Conservation (phyloP, 768 basidiomycete species). For the Tephrocybe sp. region DNA sequence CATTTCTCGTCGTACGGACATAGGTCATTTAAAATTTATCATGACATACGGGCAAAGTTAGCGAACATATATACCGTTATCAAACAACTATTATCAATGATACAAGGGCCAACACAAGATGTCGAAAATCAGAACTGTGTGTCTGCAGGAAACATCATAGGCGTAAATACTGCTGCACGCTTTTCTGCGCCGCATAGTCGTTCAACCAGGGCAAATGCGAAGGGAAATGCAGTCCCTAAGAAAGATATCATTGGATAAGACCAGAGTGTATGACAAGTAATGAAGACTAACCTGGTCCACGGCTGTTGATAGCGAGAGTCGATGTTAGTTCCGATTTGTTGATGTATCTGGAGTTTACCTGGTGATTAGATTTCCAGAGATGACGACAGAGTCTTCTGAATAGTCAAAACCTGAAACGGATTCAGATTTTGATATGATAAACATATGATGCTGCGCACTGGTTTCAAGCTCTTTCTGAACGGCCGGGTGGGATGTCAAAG, state of each 20-base stretch:
- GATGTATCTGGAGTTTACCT: slow-evolving; percentile 42
- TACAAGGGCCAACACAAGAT: background rate
- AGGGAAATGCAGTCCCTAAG: slow-evolving; percentile 71
- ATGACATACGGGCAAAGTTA: too few relatives aligned
- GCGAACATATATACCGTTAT: too few relatives aligned
- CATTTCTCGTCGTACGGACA: slow-evolving; percentile 64
- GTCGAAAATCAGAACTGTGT: slow-evolving; percentile 39
- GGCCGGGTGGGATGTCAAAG: slow-evolving; percentile 77
- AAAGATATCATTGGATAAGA: background rate
- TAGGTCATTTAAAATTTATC: slow-evolving; percentile 19
- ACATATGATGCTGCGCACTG: slow-evolving; percentile 30
- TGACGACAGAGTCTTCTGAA: slow-evolving; percentile 68
- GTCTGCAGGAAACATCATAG: slow-evolving; percentile 69
- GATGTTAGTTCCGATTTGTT: background rate
- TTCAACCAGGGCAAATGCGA: slow-evolving; percentile 76
- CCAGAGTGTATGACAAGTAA: too few relatives aligned
- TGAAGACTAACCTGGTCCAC: slow-evolving; percentile 58
- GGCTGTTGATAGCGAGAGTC: slow-evolving; percentile 35
- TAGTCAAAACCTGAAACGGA: slow-evolving; percentile 61
- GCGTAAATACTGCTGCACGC: slow-evolving; percentile 55
- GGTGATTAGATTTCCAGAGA: slow-evolving; percentile 73
- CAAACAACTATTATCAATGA: too few relatives aligned
- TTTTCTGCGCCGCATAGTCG: slow-evolving; percentile 61
- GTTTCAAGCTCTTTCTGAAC: slow-evolving; percentile 58
- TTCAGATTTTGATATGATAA: background rate